Evolutionary conservation across 2,329 filamentous ascomycete species (phyloP).

Genomic region (Colletotrichum aenigma): DNA sequence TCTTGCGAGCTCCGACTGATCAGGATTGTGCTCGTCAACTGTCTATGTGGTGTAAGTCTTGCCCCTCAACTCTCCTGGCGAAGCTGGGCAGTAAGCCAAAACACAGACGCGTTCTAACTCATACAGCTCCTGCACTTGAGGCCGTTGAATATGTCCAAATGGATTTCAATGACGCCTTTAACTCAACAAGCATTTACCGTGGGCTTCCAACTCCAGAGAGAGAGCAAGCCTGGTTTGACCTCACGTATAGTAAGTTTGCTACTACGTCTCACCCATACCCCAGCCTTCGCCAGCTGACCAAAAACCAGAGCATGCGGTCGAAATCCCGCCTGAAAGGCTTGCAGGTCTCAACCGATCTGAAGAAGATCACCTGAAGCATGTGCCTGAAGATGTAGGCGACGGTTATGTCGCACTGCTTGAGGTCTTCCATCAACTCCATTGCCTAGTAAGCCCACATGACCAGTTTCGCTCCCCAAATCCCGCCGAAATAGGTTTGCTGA

Average conservation of each 20-base stretch:
- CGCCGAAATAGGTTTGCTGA: background rate
- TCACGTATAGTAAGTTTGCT: background rate
- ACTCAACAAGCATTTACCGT: constrained; percentile 3
- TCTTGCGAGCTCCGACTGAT: background rate
- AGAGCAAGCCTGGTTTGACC: constrained; percentile 1
- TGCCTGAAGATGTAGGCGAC: background rate
- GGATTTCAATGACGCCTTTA: background rate
- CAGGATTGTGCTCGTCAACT: background rate
- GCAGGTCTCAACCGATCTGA: background rate
- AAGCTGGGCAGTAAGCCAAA: background rate
- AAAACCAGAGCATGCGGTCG: background rate
- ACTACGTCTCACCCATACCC: background rate
- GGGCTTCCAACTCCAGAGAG: background rate
- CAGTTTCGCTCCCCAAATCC: too few relatives aligned
- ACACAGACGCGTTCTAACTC: background rate
- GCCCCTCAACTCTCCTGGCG: background rate
- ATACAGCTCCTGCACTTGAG: background rate
- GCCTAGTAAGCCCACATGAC: background rate
- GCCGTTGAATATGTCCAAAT: background rate
- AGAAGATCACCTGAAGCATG: background rate
- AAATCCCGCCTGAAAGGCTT: background rate
- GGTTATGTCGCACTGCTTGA: constrained; percentile 17
- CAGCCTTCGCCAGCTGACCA: background rate
- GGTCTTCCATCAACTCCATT: constrained; percentile 22
- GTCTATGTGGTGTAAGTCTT: constrained; percentile 8